A percentile compares a stretch with the other conserved stretches of the same genome.
phyloP scores from a whole-genome alignment of 2,329 filamentous ascomycete genomes.

The Ceratocystis cacaofunesta region DNA sequence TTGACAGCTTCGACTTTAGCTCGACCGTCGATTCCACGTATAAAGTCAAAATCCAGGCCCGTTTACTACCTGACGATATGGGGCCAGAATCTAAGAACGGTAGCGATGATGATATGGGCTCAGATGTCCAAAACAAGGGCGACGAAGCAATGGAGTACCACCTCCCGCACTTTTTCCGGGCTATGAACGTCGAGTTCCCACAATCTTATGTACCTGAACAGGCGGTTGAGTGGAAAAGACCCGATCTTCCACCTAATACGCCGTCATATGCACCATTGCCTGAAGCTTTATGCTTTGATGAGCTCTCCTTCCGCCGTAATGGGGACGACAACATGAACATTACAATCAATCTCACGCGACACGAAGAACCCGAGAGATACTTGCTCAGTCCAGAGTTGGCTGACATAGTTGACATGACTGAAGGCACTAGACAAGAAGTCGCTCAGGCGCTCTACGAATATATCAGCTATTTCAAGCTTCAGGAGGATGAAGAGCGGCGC shows the following conservation, averaged over 20 bases:
- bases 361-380: slow-evolving; percentile 77
- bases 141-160: slow-evolving; percentile 27
- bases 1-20: slow-evolving; percentile 69
- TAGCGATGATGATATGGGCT: slow-evolving; percentile 24
- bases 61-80: slow-evolving; percentile 54
- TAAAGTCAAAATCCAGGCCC: slow-evolving; percentile 81
- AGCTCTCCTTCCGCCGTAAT: slow-evolving; percentile 77
- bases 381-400: slow-evolving; percentile 63
- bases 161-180: slow-evolving; percentile 69
- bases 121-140: slow-evolving; percentile 22
- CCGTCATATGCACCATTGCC: slow-evolving; percentile 39
- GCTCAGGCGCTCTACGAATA: slow-evolving; percentile 95
- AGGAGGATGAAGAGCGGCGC: slow-evolving; percentile 90
- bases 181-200: slow-evolving; percentile 62
- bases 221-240: slow-evolving; percentile 75
- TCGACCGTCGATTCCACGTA: slow-evolving; percentile 66
- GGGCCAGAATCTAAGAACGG: slow-evolving; percentile 32
- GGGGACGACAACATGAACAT: slow-evolving; percentile 88
- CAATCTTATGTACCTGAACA: slow-evolving; percentile 42
- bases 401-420: slow-evolving; percentile 70
- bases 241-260: slow-evolving; percentile 38
- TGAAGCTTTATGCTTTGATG: slow-evolving; percentile 66
- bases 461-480: slow-evolving; percentile 66
- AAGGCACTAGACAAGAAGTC: slow-evolving; percentile 75
- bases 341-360: slow-evolving; percentile 68